Conservation (phyloP, 2,329 filamentous ascomycete genomes). For the Aspergillus sergii region DNA sequence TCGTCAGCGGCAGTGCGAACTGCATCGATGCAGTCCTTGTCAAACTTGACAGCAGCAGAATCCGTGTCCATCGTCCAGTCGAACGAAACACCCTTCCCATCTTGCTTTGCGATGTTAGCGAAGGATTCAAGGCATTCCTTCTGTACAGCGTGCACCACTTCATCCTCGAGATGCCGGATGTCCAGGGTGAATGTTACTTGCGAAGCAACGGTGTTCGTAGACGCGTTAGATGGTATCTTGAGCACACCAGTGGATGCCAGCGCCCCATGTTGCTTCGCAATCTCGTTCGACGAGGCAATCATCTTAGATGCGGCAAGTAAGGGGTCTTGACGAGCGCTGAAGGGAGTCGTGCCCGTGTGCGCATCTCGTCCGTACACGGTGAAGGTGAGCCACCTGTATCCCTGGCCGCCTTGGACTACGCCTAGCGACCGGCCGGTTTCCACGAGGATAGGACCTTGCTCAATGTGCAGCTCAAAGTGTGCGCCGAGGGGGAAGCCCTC, state of each 20-base stretch:
- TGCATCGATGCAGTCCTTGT: conserved; percentile 63
- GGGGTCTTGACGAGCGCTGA: conserved; percentile 63
- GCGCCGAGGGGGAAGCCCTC: conserved; percentile 65
- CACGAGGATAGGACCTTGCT: conserved; percentile 74
- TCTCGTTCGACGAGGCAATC: conserved; percentile 63
- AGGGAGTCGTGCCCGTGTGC: conserved; percentile 71
- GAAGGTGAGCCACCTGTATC: conserved; percentile 69
- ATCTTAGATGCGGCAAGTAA: conserved; percentile 65
- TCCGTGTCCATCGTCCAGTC: conserved; percentile 62
- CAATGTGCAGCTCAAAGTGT: conserved; percentile 80
- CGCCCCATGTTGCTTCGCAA: conserved; percentile 59
- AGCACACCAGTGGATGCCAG: conserved; percentile 69
- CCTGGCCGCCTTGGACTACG: conserved; percentile 68
- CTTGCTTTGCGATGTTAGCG: conserved; percentile 55
- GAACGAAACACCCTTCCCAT: conserved; percentile 54
- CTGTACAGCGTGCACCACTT: conserved; percentile 58
- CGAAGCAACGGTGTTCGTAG: conserved; percentile 69
- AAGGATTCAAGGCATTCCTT: conserved; percentile 58
- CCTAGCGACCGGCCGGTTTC: conserved; percentile 62
- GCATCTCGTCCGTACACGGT: conserved; percentile 65
- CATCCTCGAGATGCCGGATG: conserved; percentile 61
- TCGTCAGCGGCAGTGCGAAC: conserved; percentile 59
- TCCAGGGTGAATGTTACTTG: conserved; percentile 67
- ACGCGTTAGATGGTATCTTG: conserved; percentile 59
- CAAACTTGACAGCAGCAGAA: conserved; percentile 60